Base-by-base conservation (phyloP, 2,329 filamentous ascomycete species). In the Colletotrichum truncatum region DNA sequence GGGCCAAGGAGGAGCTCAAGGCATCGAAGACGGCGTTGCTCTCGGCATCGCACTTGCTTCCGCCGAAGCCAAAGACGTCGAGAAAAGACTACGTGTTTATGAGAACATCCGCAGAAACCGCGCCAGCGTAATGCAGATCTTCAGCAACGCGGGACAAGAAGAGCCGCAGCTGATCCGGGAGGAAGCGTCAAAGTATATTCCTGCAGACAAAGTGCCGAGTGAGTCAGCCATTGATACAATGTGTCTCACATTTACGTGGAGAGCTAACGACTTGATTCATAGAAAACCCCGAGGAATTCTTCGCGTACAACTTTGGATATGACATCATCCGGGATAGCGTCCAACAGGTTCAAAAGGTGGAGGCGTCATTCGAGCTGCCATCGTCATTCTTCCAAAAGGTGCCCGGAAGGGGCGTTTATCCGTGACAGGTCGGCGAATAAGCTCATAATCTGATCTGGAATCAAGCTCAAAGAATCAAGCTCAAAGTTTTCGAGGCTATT, bases 61-160 rank as follows among this genome's bases (percentile, higher is more conserved):
- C 14, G 70, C 71, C 1, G 53, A 45, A 62, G 55, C 53, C 6
- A 23, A 67, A 12, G 70, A 73, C 4, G 67, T 76, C 36, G 63
- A 69, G 34, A 34, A 56, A 8, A 68, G 74, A 1, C 67, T 76
- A 6, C 36, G 53, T 2, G 52, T 74, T 4, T 76, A 74, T 34
- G 68, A 71, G 8, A 43, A 61, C 2, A 54, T 73, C 8, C 71
- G 74, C 3, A 64, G 71, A 16, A 73, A 73, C 46, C 66, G 76
- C n/a, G 73, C 76, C 6, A 75, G 74, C 14, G 73, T 71, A 3
- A 75, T 80, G 28, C 77, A 80, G 66, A 73, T 81, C 32, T 72
- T 81, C 54, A 77, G 75, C 43, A 78, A 80, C 39, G 75, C 75
- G 1, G 79, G 77, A 3, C 72, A 75, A 36, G 76, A 78, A 36